Conservation (phyloP, 306 rosid species). For the Myrica gale region DNA sequence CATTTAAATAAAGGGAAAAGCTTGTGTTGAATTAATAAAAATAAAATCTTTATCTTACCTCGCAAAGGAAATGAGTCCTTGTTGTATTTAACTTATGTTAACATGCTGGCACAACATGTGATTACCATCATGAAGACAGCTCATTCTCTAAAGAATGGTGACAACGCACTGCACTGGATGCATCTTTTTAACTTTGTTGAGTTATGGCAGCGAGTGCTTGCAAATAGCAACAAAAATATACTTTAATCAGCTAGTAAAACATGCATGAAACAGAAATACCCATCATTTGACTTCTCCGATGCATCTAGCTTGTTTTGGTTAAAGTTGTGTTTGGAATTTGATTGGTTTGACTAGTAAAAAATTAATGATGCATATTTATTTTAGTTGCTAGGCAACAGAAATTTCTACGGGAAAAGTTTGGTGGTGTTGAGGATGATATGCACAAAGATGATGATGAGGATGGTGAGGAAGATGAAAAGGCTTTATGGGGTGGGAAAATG, state of each 20-base stretch:
- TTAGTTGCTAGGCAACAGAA: conserved; percentile 62
- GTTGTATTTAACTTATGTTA: too few species aligned
- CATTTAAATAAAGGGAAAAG: neutral
- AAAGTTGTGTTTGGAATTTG: neutral
- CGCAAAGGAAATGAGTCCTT: too few species aligned
- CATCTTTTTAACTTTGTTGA: neutral
- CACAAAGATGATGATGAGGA: conserved; percentile 56
- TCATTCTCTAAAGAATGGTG: neutral
- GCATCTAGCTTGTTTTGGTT: neutral
- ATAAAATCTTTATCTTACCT: neutral
- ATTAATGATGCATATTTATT: conserved; percentile 20
- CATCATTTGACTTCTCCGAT: too few species aligned
- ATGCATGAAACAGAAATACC: neutral
- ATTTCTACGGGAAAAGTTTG: conserved; percentile 53
- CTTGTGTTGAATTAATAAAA: neutral
- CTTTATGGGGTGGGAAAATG: conserved; percentile 44
- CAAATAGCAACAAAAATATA: neutral
- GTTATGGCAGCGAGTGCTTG: neutral
- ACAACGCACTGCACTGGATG: neutral
- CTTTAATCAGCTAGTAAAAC: neutral
- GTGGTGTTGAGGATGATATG: conserved; percentile 66
- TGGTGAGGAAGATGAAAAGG: conserved; percentile 47
- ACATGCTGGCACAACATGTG: neutral
- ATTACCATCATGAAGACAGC: too few species aligned
- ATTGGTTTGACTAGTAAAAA: neutral